Percentiles rank a stretch among this genome's conserved stretches.
phyloP scores from a whole-genome alignment of 1,284 basidiomycete genomes.

The Salmacisia buchloeana region DNA sequence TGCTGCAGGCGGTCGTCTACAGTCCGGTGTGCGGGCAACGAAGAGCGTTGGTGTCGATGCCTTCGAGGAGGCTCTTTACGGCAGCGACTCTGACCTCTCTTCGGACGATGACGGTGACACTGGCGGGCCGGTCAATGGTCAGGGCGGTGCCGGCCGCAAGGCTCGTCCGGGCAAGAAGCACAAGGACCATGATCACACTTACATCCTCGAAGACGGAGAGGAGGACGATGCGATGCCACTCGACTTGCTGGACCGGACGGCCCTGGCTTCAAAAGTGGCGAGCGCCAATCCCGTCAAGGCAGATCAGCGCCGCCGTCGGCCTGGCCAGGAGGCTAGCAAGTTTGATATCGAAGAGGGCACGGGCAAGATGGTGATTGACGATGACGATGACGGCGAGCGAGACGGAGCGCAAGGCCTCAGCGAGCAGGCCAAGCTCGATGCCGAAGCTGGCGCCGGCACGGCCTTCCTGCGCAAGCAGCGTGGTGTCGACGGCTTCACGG shows the following conservation, averaged over 20 bases:
- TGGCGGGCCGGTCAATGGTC: slow-evolving; percentile 22
- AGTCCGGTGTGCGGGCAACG: slow-evolving; percentile 8
- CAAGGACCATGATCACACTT: slow-evolving; percentile 52
- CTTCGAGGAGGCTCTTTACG: slow-evolving; percentile 49
- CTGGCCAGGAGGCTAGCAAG: slow-evolving; percentile 74
- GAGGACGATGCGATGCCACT: slow-evolving; percentile 85
- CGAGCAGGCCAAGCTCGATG: not conserved
- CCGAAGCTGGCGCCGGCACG: slow-evolving; percentile 25
- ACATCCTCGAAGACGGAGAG: slow-evolving; percentile 59
- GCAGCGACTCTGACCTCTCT: slow-evolving; percentile 37
- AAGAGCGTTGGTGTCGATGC: slow-evolving; percentile 25
- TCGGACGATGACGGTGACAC: slow-evolving; percentile 32
- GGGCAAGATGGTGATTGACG: slow-evolving; percentile 77
- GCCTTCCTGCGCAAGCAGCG: slow-evolving; percentile 78
- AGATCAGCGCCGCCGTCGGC: slow-evolving; percentile 45
- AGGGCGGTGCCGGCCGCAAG: slow-evolving; percentile 11
- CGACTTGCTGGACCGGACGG: slow-evolving; percentile 75
- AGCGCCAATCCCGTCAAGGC: slow-evolving; percentile 21
- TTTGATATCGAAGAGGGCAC: slow-evolving; percentile 81
- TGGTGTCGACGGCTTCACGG: slow-evolving; percentile 79
- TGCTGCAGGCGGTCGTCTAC: slow-evolving; percentile 2
- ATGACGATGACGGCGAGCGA: slow-evolving; percentile 63
- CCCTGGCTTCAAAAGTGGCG: slow-evolving; percentile 14
- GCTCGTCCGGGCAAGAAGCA: slow-evolving; percentile 15
- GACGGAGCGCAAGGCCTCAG: slow-evolving; percentile 31